Percentiles rank a stretch among this genome's conserved stretches.
Evolutionary conservation across 1,284 basidiomycete genomes (phyloP).

Genomic region (Ganoderma lingzhi): DNA sequence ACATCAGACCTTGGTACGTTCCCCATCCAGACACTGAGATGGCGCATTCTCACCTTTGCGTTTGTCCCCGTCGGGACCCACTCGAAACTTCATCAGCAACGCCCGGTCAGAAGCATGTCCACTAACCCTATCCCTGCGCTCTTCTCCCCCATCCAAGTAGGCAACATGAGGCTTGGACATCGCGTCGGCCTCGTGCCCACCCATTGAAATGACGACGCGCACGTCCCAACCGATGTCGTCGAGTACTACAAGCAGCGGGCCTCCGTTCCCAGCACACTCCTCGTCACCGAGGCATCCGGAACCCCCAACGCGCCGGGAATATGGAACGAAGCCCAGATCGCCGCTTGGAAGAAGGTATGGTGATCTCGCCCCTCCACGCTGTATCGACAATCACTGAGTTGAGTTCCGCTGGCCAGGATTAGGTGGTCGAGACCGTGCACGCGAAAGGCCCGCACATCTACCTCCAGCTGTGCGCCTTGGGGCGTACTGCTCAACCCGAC

Average conservation of each 20-base stretch:
- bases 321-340: slow-evolving; percentile 52
- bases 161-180: slow-evolving; percentile 50
- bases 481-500: slow-evolving; percentile 44
- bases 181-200: slow-evolving; percentile 61
- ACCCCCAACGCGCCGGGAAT: slow-evolving; percentile 51
- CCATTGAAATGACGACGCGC: slow-evolving; percentile 42
- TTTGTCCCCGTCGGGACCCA: background rate
- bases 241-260: slow-evolving; percentile 60
- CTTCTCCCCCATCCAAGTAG: slow-evolving; percentile 55
- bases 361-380: background rate
- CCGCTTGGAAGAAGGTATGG: slow-evolving; percentile 54
- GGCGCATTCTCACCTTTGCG: background rate
- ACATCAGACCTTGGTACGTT: background rate
- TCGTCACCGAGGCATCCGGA: slow-evolving; percentile 56
- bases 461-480: slow-evolving; percentile 56
- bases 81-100: background rate
- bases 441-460: slow-evolving; percentile 41
- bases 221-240: slow-evolving; percentile 41
- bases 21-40: background rate
- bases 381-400: background rate
- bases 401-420: too few species aligned
- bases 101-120: background rate
- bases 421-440: slow-evolving; percentile 17
- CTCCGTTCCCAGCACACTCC: slow-evolving; percentile 50
- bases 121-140: slow-evolving; percentile 39